phyloP scores from a whole-genome alignment of 176 grass and related monocot species.

The Eleusine coracana region DNA sequence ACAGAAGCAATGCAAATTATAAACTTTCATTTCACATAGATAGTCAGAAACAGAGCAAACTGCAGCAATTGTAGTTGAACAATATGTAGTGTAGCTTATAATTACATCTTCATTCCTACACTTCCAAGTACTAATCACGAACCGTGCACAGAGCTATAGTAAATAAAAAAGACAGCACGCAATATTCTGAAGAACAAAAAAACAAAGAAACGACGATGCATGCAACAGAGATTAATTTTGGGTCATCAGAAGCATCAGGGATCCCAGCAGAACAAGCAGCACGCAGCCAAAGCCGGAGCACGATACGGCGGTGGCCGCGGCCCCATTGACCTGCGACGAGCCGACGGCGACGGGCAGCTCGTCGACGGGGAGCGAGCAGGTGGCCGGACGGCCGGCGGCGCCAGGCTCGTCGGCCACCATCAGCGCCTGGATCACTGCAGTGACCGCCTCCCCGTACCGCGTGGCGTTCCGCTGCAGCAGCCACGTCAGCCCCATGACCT shows the following conservation, averaged over 20 bases:
- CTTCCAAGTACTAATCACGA: neutral
- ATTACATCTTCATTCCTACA: neutral
- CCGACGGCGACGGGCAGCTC: constrained; percentile 66
- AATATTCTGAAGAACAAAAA: neutral
- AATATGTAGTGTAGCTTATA: neutral
- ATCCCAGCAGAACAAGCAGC: neutral
- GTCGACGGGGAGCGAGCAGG: constrained; percentile 52
- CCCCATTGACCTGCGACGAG: constrained; percentile 59
- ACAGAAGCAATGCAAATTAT: neutral
- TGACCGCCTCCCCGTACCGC: constrained; percentile 49
- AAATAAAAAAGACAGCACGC: neutral
- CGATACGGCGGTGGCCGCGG: neutral
- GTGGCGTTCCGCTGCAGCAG: constrained; percentile 71
- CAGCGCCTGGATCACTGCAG: constrained; percentile 60
- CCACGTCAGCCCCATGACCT: constrained; percentile 81
- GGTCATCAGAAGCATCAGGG: neutral
- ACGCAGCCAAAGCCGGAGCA: neutral
- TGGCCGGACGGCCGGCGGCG: constrained; percentile 9
- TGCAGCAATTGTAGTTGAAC: neutral
- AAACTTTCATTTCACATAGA: neutral
- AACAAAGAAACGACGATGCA: neutral
- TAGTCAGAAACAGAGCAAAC: neutral
- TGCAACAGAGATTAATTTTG: neutral
- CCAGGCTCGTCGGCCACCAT: constrained; percentile 60
- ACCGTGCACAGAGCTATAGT: neutral